Percentiles rank a stretch among this genome's conserved stretches.
Conservation (phyloP, 2,329 filamentous ascomycete species). For the Fusarium devonianum region DNA sequence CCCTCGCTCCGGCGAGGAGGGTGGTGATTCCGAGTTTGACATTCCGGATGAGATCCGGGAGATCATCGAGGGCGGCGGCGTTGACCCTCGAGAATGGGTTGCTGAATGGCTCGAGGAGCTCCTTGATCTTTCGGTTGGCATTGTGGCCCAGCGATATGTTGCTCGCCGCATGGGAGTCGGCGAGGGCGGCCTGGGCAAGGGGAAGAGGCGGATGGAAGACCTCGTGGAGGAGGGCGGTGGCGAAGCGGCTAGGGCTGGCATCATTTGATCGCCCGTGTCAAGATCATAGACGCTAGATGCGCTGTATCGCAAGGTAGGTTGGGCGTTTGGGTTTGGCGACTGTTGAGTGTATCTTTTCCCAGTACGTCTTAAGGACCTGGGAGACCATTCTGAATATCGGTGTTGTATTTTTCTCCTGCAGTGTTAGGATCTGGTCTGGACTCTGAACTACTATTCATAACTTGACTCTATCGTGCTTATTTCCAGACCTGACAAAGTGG, state of each 20-base stretch:
- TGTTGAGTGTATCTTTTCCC: constrained; percentile 27
- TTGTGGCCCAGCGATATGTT: constrained; percentile 94
- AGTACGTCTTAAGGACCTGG: constrained; percentile 20
- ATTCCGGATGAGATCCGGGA: constrained; percentile 85
- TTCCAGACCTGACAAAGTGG: no score
- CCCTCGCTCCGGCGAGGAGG: constrained; percentile 59
- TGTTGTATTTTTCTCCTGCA: constrained; percentile 15
- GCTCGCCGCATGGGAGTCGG: constrained; percentile 95
- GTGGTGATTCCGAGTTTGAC: constrained; percentile 48
- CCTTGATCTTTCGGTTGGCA: constrained; percentile 77
- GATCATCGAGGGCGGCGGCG: constrained; percentile 76
- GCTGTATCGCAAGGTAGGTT: constrained; percentile 29
- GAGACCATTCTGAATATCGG: constrained; percentile 27
- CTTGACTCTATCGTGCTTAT: no score
- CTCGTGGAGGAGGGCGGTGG: constrained; percentile 64
- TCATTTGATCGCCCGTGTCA: constrained; percentile 49
- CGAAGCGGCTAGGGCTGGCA: constrained; percentile 66
- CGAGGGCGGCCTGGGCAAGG: constrained; percentile 71
- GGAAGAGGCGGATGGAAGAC: constrained; percentile 66
- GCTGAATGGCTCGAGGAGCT: constrained; percentile 96
- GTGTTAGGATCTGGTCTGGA: constrained; percentile 14
- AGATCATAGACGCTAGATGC: constrained; percentile 9
- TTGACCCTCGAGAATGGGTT: constrained; percentile 96
- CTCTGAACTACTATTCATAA: no score
- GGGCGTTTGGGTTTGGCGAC: constrained; percentile 37